Evolutionary conservation across 177 flowering plant species (phyloP).

Genomic region (Vitis hybrid): DNA sequence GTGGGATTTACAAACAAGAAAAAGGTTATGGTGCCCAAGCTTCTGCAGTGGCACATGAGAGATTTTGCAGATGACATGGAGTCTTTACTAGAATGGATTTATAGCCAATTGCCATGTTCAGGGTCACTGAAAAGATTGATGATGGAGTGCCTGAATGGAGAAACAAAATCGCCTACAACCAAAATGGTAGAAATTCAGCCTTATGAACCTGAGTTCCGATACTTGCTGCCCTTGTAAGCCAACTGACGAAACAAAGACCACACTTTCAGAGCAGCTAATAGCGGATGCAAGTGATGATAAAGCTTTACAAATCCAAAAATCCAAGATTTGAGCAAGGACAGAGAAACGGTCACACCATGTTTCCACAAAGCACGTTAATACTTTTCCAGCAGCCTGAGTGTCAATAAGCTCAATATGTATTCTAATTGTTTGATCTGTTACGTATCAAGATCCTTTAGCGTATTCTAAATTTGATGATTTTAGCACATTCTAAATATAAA

Average conservation of each 20-base stretch:
- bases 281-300: no score
- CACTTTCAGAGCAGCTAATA: no score
- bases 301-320: no score
- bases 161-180: conserved; percentile 33
- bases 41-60: conserved; percentile 83
- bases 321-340: no score
- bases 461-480: not conserved
- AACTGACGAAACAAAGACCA: no score
- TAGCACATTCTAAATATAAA: not conserved
- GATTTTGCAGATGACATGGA: conserved; percentile 88
- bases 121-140: conserved; percentile 58
- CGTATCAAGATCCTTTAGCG: not conserved
- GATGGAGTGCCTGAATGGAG: conserved; percentile 68
- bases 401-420: not conserved
- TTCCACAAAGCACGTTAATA: not conserved
- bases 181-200: conserved; percentile 69
- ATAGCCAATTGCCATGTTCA: conserved; percentile 74
- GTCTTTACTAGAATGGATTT: conserved; percentile 85
- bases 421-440: not conserved
- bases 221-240: conserved; percentile 44
- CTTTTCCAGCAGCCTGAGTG: not conserved
- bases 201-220: conserved; percentile 78
- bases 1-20: conserved; percentile 73
- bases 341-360: no score
- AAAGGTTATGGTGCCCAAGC: conserved; percentile 77